Evolutionary conservation across 345 rosid genomes (phyloP).

Genomic region (Triadica sebifera): DNA sequence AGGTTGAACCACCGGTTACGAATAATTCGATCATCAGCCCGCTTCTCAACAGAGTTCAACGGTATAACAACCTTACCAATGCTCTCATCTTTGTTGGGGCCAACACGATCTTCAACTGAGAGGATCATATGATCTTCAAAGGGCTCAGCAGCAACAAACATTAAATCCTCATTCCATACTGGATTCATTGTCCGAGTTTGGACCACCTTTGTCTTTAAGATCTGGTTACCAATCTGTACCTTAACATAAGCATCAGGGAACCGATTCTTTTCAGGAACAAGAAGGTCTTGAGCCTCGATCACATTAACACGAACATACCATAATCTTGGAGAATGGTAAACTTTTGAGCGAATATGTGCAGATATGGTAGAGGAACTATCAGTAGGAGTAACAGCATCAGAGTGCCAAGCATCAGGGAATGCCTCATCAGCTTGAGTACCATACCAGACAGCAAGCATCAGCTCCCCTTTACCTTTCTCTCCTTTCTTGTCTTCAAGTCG

Average conservation of each 20-base stretch:
- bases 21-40: constrained; percentile 31
- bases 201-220: constrained; percentile 25
- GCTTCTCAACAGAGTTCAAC: constrained; percentile 20
- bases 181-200: constrained; percentile 25
- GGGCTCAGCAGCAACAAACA: constrained; percentile 38
- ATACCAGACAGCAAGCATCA: constrained; percentile 36
- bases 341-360: constrained; percentile 25
- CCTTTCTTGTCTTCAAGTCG: constrained; percentile 36
- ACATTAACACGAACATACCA: constrained; percentile 35
- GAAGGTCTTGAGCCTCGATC: constrained; percentile 32
- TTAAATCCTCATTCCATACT: constrained; percentile 31
- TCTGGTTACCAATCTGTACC: constrained; percentile 30
- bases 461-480: constrained; percentile 24
- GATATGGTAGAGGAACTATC: constrained; percentile 19
- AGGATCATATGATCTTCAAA: constrained; percentile 33
- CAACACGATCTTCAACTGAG: constrained; percentile 30
- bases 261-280: constrained; percentile 19
- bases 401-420: constrained; percentile 35
- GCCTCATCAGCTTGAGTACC: constrained; percentile 39
- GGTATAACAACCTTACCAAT: constrained; percentile 33
- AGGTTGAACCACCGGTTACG: constrained; percentile 29
- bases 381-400: constrained; percentile 25
- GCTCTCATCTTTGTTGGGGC: constrained; percentile 29
- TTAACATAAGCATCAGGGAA: constrained; percentile 29
- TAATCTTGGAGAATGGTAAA: constrained; percentile 33